These are phyloP conservation scores for Lagenidium giganteum DNA, from an alignment of 352 stramenopile species.

Conservation along the genomic window DNA sequence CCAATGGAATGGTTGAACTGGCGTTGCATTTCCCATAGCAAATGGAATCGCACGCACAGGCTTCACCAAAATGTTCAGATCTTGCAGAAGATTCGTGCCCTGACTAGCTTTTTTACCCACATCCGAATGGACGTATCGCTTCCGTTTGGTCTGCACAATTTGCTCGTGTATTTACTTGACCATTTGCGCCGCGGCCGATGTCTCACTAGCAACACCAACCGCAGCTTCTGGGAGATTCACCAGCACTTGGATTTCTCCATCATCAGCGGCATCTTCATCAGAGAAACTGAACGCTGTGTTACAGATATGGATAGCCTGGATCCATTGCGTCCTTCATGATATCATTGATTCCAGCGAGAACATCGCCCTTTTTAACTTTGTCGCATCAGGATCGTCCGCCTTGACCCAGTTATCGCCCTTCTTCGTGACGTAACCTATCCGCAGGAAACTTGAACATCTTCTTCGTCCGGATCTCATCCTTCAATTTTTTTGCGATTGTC, in stretches of 20 bases:
- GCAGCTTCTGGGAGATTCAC: slow-evolving; percentile 4
- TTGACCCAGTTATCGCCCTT: too few species aligned
- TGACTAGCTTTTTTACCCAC: slow-evolving; percentile 9
- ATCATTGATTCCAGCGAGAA: too few species aligned
- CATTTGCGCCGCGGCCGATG: slow-evolving; percentile 2
- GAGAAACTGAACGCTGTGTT: too few species aligned
- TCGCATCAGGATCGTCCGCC: too few species aligned
- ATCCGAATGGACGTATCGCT: slow-evolving; percentile 22
- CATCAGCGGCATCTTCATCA: too few species aligned
- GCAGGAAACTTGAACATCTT: too few species aligned
- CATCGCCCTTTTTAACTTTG: too few species aligned
- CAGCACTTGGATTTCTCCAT: neutral
- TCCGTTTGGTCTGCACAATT: slow-evolving; percentile 18
- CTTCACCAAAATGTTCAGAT: slow-evolving; percentile 17
- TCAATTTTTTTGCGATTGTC: too few species aligned
- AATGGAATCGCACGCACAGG: slow-evolving; percentile 7
- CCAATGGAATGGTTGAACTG: slow-evolving; percentile 17
- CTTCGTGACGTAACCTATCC: too few species aligned
- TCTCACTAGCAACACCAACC: slow-evolving; percentile 5
- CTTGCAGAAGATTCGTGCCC: slow-evolving; percentile 15
- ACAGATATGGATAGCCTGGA: too few species aligned
- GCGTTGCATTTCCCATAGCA: slow-evolving; percentile 3
- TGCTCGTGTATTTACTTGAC: slow-evolving; percentile 9
- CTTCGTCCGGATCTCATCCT: too few species aligned
- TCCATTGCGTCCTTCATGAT: too few species aligned